Base-by-base conservation (phyloP, 768 basidiomycete genomes). In the Tephrocybe rancida region DNA sequence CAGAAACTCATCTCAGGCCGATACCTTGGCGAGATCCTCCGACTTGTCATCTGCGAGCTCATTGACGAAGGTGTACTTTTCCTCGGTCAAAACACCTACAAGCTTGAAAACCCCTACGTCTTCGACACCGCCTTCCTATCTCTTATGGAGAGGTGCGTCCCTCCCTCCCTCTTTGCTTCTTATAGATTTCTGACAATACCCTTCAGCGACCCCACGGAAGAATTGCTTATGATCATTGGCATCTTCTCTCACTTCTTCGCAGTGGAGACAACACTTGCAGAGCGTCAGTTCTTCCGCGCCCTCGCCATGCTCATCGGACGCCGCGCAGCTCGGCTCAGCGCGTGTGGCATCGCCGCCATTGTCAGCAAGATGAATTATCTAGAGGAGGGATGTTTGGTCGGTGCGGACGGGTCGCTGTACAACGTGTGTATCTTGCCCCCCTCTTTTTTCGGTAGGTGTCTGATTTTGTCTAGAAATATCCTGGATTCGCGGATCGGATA, bases 381-480 rank as follows among this genome's bases (percentile, higher is more conserved):
- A 3, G 95, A 98, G 16, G 87, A 95, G 57, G 92, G 91, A 0
- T 95, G 95, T 67, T 72, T 80, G 2, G 92, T 96, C 18, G 95
- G 92, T 41, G 93, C 93, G 1, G 96, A 98, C 66, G 96, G 96
- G 3, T 90, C 87, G n/a, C 70, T 98, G 62, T 98, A 98, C 72
- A 96, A 95, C 64, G 94, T 95, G 56, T 56, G 88, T 75, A 4
- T 21, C 29, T 21, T 11, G 45, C 24, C 32, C 16, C 45, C 21
- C 57, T 26, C 32, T 44, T 45, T 11, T 22, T 7, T 32, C 30
- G 7, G n/a, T n/a, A n/a, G n/a, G n/a, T n/a, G n/a, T n/a, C n/a
- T n/a, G n/a, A n/a, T n/a, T n/a, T n/a, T n/a, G n/a, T n/a, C 14
- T 54, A 98, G 94, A 97, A 98, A 92, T 98, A 98, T 72, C 97